A percentile compares a stretch with the other conserved stretches of the same genome.
Evolutionary conservation across 805 yeast genomes (phyloP).

Genomic region (Saccharomycopsis capsularis): DNA sequence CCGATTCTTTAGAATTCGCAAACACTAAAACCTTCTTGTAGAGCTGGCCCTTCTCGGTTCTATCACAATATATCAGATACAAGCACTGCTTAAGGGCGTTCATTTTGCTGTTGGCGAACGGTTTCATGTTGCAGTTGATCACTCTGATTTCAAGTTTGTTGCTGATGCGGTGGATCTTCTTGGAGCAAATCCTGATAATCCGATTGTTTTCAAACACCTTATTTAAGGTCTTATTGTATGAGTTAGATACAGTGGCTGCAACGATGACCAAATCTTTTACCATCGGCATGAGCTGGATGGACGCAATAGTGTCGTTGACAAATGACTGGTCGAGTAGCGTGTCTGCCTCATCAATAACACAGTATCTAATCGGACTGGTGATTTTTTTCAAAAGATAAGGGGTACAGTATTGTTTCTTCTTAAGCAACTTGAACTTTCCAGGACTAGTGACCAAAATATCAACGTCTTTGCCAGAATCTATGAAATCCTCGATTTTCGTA

Average conservation of each 20-base stretch:
- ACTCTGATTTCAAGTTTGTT: slow-evolving; percentile 62
- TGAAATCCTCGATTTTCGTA: slow-evolving; percentile 8
- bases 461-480: slow-evolving; percentile 35
- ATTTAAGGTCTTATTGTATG: slow-evolving; percentile 56
- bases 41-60: slow-evolving; percentile 66
- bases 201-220: slow-evolving; percentile 57
- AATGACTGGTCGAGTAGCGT: slow-evolving; percentile 15
- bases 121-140: slow-evolving; percentile 68
- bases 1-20: slow-evolving; percentile 68
- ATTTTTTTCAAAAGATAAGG: slow-evolving; percentile 30
- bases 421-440: slow-evolving; percentile 47
- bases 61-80: slow-evolving; percentile 78
- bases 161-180: slow-evolving; percentile 81
- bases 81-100: slow-evolving; percentile 85
- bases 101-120: slow-evolving; percentile 76
- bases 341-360: slow-evolving; percentile 92
- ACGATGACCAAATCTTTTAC: slow-evolving; percentile 65
- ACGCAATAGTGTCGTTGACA: slow-evolving; percentile 34
- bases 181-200: slow-evolving; percentile 54
- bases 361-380: slow-evolving; percentile 36
- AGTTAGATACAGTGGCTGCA: slow-evolving; percentile 85
- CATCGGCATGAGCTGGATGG: slow-evolving; percentile 45
- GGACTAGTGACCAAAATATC: slow-evolving; percentile 88
- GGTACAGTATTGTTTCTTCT: slow-evolving; percentile 33
- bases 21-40: slow-evolving; percentile 73